Base-by-base conservation (phyloP, 1,284 basidiomycete genomes). In the Serendipita sp. region DNA sequence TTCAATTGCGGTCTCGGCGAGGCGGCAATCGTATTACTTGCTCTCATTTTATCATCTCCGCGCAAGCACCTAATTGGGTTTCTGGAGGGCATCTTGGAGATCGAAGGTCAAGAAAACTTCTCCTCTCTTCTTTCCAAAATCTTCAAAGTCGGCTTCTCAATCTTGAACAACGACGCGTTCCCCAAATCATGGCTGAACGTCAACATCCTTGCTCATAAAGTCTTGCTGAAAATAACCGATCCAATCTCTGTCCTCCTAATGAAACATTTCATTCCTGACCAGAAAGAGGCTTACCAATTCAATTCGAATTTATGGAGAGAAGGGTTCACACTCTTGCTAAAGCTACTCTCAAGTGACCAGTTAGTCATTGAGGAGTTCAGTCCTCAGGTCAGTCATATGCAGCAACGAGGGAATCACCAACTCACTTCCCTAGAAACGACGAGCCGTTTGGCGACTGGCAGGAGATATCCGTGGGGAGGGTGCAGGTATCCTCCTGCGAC, bases 381-480 rank as follows among this genome's bases (percentile, higher is more conserved):
- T 70, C 88, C 93, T 0, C 91, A 92, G 82, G 89, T 87, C 64
- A 61, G 77, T 69, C 29, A n/a, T 58, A 12, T 53, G 3, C 62
- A 38, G 41, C 60, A 17, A 45, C 44, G 60, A 61, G 30, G 44
- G 62, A 32, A 65, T 63, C 50, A 61, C n/a, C 10, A 10, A 30
- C 22, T 6, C 38, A 41, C 6, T 26, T 64, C 55, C 70, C 22
- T 70, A 97, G 88, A 89, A 92, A 81, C 85, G 93, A 61, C 84
- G 94, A 61, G 91, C 93, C 1, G 91, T 96, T 13, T 98, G 95
- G 95, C 84, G 93, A 50, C 81, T 98, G 13, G 92, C 91, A 2
- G 94, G 94, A 15, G 95, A 99, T 73, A 84, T 97, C 68, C 83
- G 95, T 38, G 93, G 92, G 13, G 90, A 95, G 72, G 94, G 93